Evolutionary conservation across 2,329 filamentous ascomycete genomes (phyloP).

Genomic region (Colletotrichum sp.): DNA sequence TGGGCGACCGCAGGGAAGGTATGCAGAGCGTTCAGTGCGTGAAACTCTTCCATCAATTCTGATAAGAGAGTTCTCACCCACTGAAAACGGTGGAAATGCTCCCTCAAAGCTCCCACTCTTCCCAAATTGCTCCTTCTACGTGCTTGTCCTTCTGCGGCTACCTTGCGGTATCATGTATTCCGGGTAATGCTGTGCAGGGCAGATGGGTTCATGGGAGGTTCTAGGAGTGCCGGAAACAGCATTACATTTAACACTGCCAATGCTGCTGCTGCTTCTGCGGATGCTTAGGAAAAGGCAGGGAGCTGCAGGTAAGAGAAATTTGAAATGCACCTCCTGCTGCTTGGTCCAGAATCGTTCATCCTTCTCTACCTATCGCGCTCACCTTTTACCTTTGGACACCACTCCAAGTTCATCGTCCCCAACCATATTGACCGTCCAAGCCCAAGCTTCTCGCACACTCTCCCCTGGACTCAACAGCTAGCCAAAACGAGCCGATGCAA

Average conservation of each 20-base stretch:
- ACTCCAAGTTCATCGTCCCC: not conserved
- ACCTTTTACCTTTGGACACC: not conserved
- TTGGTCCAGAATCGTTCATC: not conserved
- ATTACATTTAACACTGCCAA: not conserved
- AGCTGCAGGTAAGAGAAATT: not conserved
- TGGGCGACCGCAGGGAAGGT: too few species aligned
- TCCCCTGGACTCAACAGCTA: not conserved
- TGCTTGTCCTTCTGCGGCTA: not conserved
- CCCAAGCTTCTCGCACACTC: not conserved
- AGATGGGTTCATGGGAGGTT: not conserved
- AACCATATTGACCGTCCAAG: not conserved
- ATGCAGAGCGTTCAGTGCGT: too few species aligned
- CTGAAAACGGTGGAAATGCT: not conserved
- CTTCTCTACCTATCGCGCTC: not conserved
- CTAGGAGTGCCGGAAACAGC: not conserved
- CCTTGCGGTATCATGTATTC: not conserved
- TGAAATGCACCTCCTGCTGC: not conserved
- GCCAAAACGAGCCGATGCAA: not conserved
- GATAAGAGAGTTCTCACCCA: too few species aligned
- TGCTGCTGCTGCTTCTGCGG: not conserved
- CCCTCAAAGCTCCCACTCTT: not conserved
- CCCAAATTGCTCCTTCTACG: not conserved
- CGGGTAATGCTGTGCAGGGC: not conserved
- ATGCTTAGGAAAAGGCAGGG: not conserved
- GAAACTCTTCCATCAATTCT: too few species aligned